Conservation (phyloP, 2,329 filamentous ascomycete species). For the Botrytis sinoallii region DNA sequence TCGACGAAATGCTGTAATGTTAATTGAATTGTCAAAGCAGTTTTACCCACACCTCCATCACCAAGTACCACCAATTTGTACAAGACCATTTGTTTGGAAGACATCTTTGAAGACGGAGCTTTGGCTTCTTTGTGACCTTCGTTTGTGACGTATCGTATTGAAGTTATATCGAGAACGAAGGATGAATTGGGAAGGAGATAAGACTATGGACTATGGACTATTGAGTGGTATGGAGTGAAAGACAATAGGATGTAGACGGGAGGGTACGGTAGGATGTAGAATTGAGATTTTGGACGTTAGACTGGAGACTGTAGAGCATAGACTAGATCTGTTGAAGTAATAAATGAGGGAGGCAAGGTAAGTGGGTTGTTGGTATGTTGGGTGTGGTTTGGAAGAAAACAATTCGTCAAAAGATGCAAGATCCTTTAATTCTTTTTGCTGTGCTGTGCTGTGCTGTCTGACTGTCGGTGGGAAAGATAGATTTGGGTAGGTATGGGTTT, state of each 20-base stretch:
- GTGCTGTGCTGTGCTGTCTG: constrained; percentile 4
- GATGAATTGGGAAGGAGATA: neutral
- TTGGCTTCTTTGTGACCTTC: neutral
- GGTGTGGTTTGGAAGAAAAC: constrained; percentile 12
- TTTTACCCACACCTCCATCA: constrained; percentile 92
- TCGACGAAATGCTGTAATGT: constrained; percentile 98
- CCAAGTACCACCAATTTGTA: constrained; percentile 96
- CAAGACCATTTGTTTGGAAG: constrained; percentile 68
- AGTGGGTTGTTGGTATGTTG: constrained; percentile 13
- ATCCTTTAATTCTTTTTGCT: constrained; percentile 19
- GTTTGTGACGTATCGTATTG: constrained; percentile 17
- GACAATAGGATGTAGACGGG: neutral
- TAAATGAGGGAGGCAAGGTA: neutral
- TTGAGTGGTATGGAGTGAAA: neutral
- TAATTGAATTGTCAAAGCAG: constrained; percentile 90
- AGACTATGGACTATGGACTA: neutral
- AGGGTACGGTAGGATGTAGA: neutral
- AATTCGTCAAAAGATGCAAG: constrained; percentile 23
- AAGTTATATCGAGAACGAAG: neutral
- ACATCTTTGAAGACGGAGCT: constrained; percentile 3
- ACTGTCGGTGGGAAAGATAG: constrained; percentile 22
- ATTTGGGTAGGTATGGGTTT: constrained; percentile 14
- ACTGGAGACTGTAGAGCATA: neutral
- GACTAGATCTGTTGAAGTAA: constrained; percentile 1
- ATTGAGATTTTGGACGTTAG: neutral